These are phyloP conservation scores for Erodium texanum DNA, from an alignment of 441 rosid species.

Conservation along the genomic window DNA sequence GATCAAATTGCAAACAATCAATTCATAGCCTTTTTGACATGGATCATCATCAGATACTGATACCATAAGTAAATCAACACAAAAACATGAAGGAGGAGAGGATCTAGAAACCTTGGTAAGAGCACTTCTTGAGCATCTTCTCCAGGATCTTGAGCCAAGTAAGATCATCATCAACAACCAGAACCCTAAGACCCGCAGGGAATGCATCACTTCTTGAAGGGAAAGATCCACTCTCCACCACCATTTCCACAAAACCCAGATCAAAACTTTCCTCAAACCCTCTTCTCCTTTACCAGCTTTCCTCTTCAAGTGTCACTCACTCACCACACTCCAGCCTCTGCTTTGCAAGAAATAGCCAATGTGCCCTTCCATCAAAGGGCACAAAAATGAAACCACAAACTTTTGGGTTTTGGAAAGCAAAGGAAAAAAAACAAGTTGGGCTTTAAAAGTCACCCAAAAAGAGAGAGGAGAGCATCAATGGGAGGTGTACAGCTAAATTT, in stretches of 20 bases:
- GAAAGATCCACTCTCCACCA: conserved; percentile 7
- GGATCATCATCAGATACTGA: too few species aligned
- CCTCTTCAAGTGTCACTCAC: conserved; percentile 2
- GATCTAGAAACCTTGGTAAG: conserved; percentile 1
- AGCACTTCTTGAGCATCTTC: conserved; percentile 8
- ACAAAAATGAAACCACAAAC: background rate
- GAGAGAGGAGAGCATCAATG: conserved; percentile 5
- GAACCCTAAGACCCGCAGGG: conserved; percentile 7
- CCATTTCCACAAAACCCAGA: background rate
- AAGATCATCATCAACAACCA: conserved; percentile 6
- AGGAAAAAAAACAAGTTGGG: background rate
- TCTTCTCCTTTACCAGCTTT: conserved; percentile 2
- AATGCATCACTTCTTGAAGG: conserved; percentile 3
- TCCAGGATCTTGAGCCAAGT: conserved; percentile 11
- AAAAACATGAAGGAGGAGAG: too few species aligned
- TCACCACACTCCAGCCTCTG: conserved; percentile 1
- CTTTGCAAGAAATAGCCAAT: background rate
- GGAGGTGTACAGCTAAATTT: background rate
- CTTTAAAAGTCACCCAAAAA: background rate
- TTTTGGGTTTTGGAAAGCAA: background rate
- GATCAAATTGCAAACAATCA: background rate
- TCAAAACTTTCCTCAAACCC: background rate
- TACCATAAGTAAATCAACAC: too few species aligned
- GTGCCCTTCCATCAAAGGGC: conserved; percentile 5
- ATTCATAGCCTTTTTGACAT: background rate